These are phyloP conservation scores for Neonectria neomacrospora DNA, from an alignment of 2,329 filamentous ascomycete genomes.

Conservation along the genomic window DNA sequence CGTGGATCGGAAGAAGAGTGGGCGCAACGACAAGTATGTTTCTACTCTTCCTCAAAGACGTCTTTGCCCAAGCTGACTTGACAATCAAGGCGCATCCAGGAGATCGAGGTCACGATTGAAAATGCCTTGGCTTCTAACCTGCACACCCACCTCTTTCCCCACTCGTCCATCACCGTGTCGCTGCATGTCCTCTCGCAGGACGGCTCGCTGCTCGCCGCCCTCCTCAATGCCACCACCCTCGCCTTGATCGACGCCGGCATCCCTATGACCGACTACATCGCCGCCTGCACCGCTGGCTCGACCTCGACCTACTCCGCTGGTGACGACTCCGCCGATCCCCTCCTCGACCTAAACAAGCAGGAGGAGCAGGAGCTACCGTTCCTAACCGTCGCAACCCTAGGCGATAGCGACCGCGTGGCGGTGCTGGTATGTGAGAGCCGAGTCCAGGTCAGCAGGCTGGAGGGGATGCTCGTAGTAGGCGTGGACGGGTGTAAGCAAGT, in stretches of 20 bases:
- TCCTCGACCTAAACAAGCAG: conserved; percentile 81
- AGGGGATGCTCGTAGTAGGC: conserved; percentile 92
- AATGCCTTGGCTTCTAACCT: conserved; percentile 81
- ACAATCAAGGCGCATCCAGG: conserved; percentile 78
- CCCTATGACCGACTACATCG: conserved; percentile 92
- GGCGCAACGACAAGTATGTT: conserved; percentile 79
- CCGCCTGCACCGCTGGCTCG: conserved; percentile 87
- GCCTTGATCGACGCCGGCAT: conserved; percentile 95
- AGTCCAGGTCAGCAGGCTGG: conserved; percentile 82
- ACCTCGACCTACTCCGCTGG: conserved; percentile 73
- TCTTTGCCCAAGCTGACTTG: conserved; percentile 4
- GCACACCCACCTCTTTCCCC: conserved; percentile 89
- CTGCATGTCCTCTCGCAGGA: conserved; percentile 91
- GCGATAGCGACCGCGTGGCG: conserved; percentile 77
- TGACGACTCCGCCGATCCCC: conserved; percentile 77
- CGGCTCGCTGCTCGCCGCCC: conserved; percentile 87
- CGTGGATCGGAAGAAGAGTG: conserved; percentile 82
- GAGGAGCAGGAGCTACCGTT: conserved; percentile 92
- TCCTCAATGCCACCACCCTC: conserved; percentile 90
- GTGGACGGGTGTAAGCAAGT: conserved; percentile 93
- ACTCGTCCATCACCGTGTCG: conserved; percentile 83
- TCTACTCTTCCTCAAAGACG: conserved; percentile 3
- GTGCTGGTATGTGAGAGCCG: conserved; percentile 88
- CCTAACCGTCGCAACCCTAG: conserved; percentile 85
- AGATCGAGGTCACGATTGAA: conserved; percentile 83